phyloP scores from a whole-genome alignment of 2,329 filamentous ascomycete genomes.

The Verticillium albo-atrum region DNA sequence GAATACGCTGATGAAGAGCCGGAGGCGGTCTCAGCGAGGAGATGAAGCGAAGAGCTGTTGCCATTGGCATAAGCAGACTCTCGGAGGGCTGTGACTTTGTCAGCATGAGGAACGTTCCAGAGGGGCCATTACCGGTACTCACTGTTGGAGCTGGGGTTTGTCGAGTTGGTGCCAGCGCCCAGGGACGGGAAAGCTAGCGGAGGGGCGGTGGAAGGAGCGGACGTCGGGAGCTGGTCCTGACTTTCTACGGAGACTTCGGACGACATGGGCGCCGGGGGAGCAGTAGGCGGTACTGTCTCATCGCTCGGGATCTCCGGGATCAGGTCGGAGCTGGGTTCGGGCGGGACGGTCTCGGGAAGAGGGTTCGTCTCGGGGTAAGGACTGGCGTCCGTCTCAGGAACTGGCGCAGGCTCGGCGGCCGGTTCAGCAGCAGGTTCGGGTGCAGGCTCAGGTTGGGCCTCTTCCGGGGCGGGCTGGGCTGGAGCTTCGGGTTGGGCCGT shows the following conservation, averaged over 20 bases:
- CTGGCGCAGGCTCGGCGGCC: neutral
- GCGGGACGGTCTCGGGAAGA: neutral
- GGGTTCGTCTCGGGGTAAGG: neutral
- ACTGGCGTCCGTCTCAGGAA: neutral
- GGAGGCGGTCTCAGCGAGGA: neutral
- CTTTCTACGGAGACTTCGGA: neutral
- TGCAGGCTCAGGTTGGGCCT: neutral
- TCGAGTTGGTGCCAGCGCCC: neutral
- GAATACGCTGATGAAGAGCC: neutral
- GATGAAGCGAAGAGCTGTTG: neutral
- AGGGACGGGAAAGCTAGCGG: neutral
- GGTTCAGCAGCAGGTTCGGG: neutral
- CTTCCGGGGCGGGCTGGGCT: neutral
- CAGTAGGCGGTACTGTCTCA: neutral
- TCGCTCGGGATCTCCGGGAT: neutral
- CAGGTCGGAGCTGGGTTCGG: neutral
- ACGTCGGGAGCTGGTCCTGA: conserved; percentile 1
- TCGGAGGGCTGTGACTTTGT: neutral
- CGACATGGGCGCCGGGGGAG: neutral
- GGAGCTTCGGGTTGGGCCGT: conserved; percentile 4
- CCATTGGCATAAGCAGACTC: neutral
- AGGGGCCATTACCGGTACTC: neutral
- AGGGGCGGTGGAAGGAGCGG: neutral
- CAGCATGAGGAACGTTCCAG: neutral
- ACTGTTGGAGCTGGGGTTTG: neutral